A percentile compares a stretch with the other conserved stretches of the same genome.
phyloP scores from a whole-genome alignment of 176 grass and related monocot genomes.

The Bothriochloa decipiens region DNA sequence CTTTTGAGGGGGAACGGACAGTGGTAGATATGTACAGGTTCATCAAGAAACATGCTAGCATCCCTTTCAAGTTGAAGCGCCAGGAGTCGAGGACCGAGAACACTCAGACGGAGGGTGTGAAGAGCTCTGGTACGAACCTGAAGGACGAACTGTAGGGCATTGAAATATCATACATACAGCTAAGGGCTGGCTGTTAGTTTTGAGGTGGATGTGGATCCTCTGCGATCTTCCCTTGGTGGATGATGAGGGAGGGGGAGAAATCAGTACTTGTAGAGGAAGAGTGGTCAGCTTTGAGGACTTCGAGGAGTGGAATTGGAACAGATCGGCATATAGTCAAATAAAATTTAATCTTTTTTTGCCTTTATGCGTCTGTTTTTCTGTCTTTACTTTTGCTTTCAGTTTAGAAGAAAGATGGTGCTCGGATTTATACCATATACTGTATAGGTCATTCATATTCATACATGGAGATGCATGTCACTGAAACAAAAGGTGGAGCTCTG shows the following conservation, averaged over 20 bases:
- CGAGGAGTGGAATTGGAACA: not conserved
- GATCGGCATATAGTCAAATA: not conserved
- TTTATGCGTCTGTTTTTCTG: not conserved
- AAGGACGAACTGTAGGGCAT: constrained; percentile 84
- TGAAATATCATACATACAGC: not conserved
- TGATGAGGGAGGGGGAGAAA: not conserved
- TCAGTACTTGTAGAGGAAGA: not conserved
- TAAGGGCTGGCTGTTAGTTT: constrained; percentile 6
- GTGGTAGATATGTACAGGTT: constrained; percentile 93
- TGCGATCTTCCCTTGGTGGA: not conserved
- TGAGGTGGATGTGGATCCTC: not conserved
- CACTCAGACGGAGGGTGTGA: not conserved
- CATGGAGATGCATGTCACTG: constrained; percentile 2
- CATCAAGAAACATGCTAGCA: constrained; percentile 86
- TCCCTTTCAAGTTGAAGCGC: constrained; percentile 88
- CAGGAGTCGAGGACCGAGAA: constrained; percentile 32
- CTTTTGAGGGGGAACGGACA: constrained; percentile 72
- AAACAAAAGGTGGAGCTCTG: not conserved
- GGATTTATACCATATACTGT: not conserved
- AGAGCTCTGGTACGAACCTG: constrained; percentile 20
- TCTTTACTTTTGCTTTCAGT: not conserved
- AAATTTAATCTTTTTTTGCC: not conserved
- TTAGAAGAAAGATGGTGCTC: not conserved
- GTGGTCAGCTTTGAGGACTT: not conserved
- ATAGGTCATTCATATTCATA: not conserved